Percentiles rank a stretch among this genome's conserved stretches.
Evolutionary conservation across 2,329 filamentous ascomycete genomes (phyloP).

Genomic region (Chrysosphaeria jannelii): DNA sequence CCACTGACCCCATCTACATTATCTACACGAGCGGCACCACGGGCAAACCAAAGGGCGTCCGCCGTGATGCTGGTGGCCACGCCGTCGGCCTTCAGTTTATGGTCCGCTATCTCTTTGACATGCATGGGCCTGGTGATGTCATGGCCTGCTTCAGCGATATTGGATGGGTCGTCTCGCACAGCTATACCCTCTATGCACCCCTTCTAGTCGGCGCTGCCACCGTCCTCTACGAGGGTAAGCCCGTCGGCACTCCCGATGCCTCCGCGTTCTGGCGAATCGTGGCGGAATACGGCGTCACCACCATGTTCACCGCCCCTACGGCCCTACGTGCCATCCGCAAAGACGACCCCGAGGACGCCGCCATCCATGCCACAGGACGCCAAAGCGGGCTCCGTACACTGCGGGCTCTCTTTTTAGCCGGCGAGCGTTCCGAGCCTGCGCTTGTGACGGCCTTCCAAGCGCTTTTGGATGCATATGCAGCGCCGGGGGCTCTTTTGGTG

Average conservation of each 20-base stretch:
- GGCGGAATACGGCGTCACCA: conserved; percentile 60
- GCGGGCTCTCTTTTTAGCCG: conserved; percentile 54
- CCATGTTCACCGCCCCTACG: conserved; percentile 62
- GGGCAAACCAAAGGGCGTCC: conserved; percentile 53
- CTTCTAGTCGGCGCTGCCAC: conserved; percentile 64
- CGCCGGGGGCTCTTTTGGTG: conserved; percentile 24
- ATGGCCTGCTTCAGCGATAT: conserved; percentile 30
- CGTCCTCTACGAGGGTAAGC: conserved; percentile 81
- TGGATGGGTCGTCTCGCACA: conserved; percentile 57
- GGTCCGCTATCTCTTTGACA: conserved; percentile 55
- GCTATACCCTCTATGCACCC: conserved; percentile 71
- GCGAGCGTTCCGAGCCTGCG: conserved; percentile 66
- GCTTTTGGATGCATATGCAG: conserved; percentile 35
- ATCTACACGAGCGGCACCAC: conserved; percentile 75
- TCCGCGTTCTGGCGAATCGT: conserved; percentile 70
- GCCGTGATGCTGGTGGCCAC: conserved; percentile 60
- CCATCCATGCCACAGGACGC: conserved; percentile 30
- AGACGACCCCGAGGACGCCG: conserved; percentile 47
- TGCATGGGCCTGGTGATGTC: conserved; percentile 61
- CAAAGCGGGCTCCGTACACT: conserved; percentile 42
- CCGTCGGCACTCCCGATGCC: conserved; percentile 63
- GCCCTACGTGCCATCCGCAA: conserved; percentile 66
- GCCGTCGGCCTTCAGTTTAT: conserved; percentile 61
- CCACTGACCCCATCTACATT: conserved; percentile 59
- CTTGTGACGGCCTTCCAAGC: conserved; percentile 59